Conservation (phyloP, 768 basidiomycete species). For the Trametes cingulata region DNA sequence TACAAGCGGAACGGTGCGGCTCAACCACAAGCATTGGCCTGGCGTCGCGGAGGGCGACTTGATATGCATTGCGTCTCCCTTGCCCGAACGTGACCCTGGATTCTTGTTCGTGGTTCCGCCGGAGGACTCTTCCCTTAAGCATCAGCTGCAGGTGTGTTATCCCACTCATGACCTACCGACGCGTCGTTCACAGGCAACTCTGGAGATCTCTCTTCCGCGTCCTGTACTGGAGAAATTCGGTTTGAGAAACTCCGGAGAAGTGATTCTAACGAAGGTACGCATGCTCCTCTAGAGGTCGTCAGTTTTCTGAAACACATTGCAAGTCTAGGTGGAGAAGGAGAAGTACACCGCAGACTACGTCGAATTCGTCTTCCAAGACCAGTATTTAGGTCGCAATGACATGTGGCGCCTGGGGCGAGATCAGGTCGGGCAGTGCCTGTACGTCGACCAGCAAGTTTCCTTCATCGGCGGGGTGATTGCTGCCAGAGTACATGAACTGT, state of each 20-base stretch:
- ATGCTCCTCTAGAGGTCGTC: not conserved
- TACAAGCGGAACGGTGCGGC: constrained; percentile 56
- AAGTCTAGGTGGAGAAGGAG: constrained; percentile 62
- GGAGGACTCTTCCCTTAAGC: constrained; percentile 60
- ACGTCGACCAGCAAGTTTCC: constrained; percentile 79
- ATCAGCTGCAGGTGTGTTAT: constrained; percentile 59
- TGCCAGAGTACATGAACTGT: constrained; percentile 81
- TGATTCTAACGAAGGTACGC: constrained; percentile 67
- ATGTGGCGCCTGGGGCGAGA: constrained; percentile 94
- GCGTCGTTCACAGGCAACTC: not conserved
- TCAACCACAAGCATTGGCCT: constrained; percentile 78
- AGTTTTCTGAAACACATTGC: not conserved
- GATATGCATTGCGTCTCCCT: constrained; percentile 51
- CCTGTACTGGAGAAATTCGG: constrained; percentile 71
- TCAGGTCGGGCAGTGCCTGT: constrained; percentile 78
- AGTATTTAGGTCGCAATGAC: constrained; percentile 93
- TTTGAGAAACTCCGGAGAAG: constrained; percentile 71
- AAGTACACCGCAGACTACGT: constrained; percentile 71
- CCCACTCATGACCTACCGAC: not conserved
- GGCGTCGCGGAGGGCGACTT: constrained; percentile 79
- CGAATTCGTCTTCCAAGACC: constrained; percentile 91
- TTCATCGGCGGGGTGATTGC: constrained; percentile 84
- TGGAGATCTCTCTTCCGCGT: constrained; percentile 73
- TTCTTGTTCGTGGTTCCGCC: constrained; percentile 69
- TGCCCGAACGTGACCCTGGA: constrained; percentile 40